Percentiles rank a stretch among this genome's conserved stretches.
Evolutionary conservation across 805 yeast species (phyloP).

Genomic region (Kodamaea laetipori): DNA sequence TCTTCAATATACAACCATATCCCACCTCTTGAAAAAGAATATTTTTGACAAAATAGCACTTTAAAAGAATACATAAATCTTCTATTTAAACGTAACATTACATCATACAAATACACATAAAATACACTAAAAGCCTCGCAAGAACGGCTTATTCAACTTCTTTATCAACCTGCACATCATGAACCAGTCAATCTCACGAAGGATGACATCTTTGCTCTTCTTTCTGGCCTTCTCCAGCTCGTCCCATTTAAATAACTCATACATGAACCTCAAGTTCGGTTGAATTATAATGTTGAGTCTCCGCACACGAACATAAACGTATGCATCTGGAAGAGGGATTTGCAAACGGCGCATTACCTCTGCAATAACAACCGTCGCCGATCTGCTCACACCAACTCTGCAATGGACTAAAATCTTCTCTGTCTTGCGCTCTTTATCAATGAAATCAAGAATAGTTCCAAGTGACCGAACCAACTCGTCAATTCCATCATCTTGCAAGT

Average conservation of each 20-base stretch:
- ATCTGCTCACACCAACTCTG: constrained; percentile 92
- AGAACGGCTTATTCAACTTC: constrained; percentile 69
- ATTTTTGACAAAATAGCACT: no score
- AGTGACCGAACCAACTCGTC: constrained; percentile 69
- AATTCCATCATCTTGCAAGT: constrained; percentile 88
- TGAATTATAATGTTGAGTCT: constrained; percentile 90
- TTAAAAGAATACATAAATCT: no score
- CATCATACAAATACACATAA: constrained; percentile 8
- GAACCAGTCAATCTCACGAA: constrained; percentile 85
- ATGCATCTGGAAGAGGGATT: constrained; percentile 74
- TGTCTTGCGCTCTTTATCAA: constrained; percentile 47
- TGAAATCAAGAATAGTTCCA: constrained; percentile 63
- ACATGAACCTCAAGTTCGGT: constrained; percentile 89
- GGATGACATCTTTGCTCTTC: constrained; percentile 13
- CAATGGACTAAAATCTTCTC: constrained; percentile 73
- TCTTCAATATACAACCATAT: no score
- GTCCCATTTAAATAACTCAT: constrained; percentile 72
- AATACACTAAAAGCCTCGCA: constrained; percentile 25
- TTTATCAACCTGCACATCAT: constrained; percentile 81
- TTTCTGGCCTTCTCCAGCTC: constrained; percentile 26
- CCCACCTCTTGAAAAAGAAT: no score
- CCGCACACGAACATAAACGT: constrained; percentile 84
- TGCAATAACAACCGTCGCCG: constrained; percentile 94
- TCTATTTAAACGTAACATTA: background rate
- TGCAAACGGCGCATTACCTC: constrained; percentile 82